Evolutionary conservation across 2,329 filamentous ascomycete species (phyloP).

Genomic region (Neopestalotiopsis rosae): DNA sequence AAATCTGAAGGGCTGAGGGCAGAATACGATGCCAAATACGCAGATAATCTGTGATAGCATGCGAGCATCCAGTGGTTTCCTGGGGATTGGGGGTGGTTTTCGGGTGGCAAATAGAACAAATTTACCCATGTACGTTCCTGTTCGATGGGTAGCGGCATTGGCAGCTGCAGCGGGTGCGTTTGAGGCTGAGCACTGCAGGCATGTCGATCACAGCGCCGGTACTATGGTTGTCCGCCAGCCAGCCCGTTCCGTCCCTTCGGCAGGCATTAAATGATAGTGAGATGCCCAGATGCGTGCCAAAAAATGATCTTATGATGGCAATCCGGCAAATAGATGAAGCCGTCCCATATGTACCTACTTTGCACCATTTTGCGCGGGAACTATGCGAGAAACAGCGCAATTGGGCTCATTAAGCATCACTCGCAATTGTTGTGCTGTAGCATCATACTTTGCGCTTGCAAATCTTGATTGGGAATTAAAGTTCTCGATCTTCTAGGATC

Average conservation of each 20-base stretch:
- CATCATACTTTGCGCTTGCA: background rate
- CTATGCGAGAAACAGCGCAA: background rate
- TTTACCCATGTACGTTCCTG: background rate
- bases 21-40: background rate
- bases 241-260: background rate
- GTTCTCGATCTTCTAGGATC: background rate
- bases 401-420: background rate
- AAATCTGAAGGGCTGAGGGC: background rate
- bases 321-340: background rate
- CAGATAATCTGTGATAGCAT: background rate
- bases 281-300: background rate
- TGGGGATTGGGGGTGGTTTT: background rate
- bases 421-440: background rate
- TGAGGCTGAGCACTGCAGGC: conserved; percentile 15
- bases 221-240: background rate
- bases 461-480: background rate
- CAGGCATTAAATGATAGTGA: no score
- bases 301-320: background rate
- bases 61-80: background rate
- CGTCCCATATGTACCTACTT: background rate
- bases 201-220: conserved; percentile 14
- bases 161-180: conserved; percentile 6
- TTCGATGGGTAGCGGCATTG: conserved; percentile 6
- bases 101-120: conserved; percentile 6
- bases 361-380: background rate